Evolutionary conservation across 1,284 basidiomycete species (phyloP), one percentile per base, ranked within the genome.

Genomic region (Salmacisia buchloeana): DNA sequence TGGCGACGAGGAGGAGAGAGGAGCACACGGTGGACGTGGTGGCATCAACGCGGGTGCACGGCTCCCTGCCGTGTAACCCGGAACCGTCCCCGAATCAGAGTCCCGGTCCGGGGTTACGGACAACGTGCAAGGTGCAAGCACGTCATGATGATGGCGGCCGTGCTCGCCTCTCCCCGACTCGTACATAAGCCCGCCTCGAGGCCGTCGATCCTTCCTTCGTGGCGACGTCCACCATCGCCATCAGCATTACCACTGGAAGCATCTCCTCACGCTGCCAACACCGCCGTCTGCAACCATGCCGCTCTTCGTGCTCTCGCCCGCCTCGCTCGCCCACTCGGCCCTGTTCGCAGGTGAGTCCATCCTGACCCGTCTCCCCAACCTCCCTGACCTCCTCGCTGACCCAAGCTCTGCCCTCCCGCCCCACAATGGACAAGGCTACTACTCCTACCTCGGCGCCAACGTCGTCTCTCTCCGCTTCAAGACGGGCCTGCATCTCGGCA

Each of bases 261-360:
- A 49, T 5, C 23, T 21, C 21, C 10, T 12, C 9, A 25, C n/a
- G 2, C 9, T 27, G 23, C 34, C 54, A 38, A 34, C 58, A 45
- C 21, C 31, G 54, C n/a, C 27, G n/a, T 25, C 39, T 13, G 13
- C 29, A n/a, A 61, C n/a, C n/a, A 78, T 79, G 77, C 77, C 77
- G 72, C 76, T 79, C 66, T 79, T 79, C 69, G 77, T 79, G 56
- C 72, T 79, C 59, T 72, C 70, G 69, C 66, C 66, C 39, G 76
- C 77, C 67, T 79, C 77, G 49, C 68, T 79, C 65, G 77, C 71
- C 36, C 77, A 79, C 74, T 77, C 76, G 45, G 76, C 77, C 61
- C 71, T 78, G 43, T 79, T 79, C 36, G 70, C 73, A 18, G 49
- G 49, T 54, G 34, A 2, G 49, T 33, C 9, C n/a, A n/a, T n/a